These are phyloP conservation scores for Alternaria panax DNA, from an alignment of 2,329 filamentous ascomycete genomes.

Conservation along the genomic window DNA sequence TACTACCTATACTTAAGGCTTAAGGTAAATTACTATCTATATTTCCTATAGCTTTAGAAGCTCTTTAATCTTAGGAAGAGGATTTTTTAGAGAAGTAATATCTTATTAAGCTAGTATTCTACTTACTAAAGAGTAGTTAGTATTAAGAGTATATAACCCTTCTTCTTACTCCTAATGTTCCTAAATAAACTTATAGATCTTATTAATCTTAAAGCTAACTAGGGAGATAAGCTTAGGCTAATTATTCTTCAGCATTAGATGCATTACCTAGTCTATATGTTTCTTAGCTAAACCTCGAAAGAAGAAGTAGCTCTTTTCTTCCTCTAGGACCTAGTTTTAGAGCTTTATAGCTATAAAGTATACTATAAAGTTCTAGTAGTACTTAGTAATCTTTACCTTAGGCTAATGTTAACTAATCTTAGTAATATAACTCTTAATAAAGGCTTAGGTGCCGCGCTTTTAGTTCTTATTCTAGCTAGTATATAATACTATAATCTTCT, in stretches of 20 bases:
- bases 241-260: neutral
- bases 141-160: neutral
- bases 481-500: neutral
- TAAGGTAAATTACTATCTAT: no score
- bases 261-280: neutral
- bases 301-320: neutral
- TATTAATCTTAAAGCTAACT: no score
- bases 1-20: no score
- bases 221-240: no score
- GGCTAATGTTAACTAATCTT: neutral
- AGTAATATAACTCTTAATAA: neutral
- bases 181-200: neutral
- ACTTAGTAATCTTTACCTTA: neutral
- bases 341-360: neutral
- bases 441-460: neutral
- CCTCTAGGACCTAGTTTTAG: neutral
- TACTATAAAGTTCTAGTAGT: neutral
- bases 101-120: neutral
- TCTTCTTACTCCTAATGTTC: neutral
- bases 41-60: no score
- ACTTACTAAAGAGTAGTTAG: neutral
- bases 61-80: no score
- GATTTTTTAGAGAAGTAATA: neutral
- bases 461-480: neutral
- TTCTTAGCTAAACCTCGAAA: neutral